These are phyloP conservation scores for Penicillium egyptiacum DNA, from an alignment of 495 filamentous ascomycete species.

Conservation along the genomic window DNA sequence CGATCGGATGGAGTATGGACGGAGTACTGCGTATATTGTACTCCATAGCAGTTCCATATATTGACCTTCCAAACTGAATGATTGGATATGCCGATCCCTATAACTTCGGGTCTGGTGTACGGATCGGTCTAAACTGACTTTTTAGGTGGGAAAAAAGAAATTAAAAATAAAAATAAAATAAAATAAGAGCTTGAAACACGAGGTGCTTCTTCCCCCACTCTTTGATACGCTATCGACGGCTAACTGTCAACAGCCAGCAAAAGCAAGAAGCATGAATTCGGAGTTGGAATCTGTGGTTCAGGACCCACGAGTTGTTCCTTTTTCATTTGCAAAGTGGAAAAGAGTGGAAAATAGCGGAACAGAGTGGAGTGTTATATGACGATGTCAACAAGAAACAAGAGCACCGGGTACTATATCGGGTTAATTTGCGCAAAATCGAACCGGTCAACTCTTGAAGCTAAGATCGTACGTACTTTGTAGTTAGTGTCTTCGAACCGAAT, in stretches of 20 bases:
- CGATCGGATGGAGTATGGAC: no score
- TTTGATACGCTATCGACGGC: conserved; percentile 11
- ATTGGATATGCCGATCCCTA: conserved; percentile 20
- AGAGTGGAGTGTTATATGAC: conserved; percentile 7
- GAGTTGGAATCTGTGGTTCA: conserved; percentile 14
- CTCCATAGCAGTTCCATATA: neutral
- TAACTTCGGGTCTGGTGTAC: neutral
- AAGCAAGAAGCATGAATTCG: conserved; percentile 10
- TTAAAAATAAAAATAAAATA: neutral
- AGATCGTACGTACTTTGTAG: no score
- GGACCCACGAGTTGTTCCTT: conserved; percentile 20
- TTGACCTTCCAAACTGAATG: conserved; percentile 18
- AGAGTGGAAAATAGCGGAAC: no score
- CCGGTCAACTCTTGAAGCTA: neutral
- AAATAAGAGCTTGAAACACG: conserved; percentile 12
- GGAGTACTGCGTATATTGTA: neutral
- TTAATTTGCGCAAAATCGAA: conserved; percentile 1
- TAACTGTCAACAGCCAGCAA: conserved; percentile 3
- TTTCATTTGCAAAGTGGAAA: conserved; percentile 9
- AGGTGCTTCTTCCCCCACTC: conserved; percentile 4
- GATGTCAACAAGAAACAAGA: conserved; percentile 3
- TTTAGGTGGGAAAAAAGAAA: neutral
- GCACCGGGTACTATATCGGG: neutral
- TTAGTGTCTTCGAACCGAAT: neutral
- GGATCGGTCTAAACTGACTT: conserved; percentile 8